Percentiles rank a stretch among this genome's conserved stretches.
phyloP scores from a whole-genome alignment of 129 eudicot genomes.

The Flaveria ramosissima region DNA sequence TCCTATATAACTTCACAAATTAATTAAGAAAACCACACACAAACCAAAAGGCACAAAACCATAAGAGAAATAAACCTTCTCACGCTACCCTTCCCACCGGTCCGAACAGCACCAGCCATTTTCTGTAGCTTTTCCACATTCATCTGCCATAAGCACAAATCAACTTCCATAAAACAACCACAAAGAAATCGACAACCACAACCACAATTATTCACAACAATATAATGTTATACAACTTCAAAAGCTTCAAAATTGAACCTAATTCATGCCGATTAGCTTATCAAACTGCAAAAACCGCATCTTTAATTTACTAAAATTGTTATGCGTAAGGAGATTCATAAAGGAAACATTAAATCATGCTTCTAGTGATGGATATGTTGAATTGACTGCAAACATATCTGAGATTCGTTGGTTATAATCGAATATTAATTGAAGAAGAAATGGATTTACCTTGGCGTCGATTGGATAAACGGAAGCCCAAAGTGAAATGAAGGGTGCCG shows the following conservation, averaged over 20 bases:
- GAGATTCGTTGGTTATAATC: too few species aligned
- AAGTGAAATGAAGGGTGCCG: neutral
- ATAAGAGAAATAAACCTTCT: constrained; percentile 41
- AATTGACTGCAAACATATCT: too few species aligned
- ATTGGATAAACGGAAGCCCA: neutral
- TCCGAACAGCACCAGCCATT: constrained; percentile 84
- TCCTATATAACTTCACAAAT: too few species aligned
- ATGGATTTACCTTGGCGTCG: constrained; percentile 24
- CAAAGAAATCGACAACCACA: neutral
- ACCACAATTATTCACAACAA: neutral
- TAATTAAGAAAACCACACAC: too few species aligned
- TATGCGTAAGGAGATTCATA: too few species aligned
- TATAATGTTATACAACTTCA: neutral
- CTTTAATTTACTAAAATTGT: neutral
- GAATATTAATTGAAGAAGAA: neutral
- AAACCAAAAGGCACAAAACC: neutral
- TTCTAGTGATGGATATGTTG: neutral
- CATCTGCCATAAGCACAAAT: constrained; percentile 45
- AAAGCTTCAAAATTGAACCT: constrained; percentile 1
- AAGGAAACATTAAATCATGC: too few species aligned
- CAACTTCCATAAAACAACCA: neutral
- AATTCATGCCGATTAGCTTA: neutral
- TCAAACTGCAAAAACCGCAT: neutral
- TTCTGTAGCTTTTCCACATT: constrained; percentile 72
- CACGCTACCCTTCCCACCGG: constrained; percentile 71